Percentiles rank a stretch among this genome's conserved stretches.
Evolutionary conservation across 495 filamentous ascomycete genomes (phyloP).

Genomic region (Bathelium albidoporum): DNA sequence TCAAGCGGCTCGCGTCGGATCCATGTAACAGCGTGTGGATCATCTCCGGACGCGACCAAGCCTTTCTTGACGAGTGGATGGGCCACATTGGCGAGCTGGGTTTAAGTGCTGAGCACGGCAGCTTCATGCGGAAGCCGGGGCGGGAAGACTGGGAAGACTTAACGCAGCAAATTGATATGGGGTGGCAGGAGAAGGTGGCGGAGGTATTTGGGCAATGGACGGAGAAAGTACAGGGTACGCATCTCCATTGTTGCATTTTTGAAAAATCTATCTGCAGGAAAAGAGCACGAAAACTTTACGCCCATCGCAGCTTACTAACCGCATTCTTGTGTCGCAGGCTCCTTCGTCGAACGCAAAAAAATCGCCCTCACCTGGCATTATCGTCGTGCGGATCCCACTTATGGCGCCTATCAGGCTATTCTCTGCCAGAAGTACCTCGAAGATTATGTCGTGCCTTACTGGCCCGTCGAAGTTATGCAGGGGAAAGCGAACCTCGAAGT

Average conservation of each 20-base stretch:
- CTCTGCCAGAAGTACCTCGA: slow-evolving; percentile 71
- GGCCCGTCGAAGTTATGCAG: slow-evolving; percentile 86
- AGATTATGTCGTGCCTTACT: slow-evolving; percentile 58
- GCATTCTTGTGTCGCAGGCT: slow-evolving; percentile 37
- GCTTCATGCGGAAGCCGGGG: slow-evolving; percentile 74
- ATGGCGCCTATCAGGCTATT: slow-evolving; percentile 60
- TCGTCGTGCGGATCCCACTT: slow-evolving; percentile 75
- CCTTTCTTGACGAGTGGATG: slow-evolving; percentile 77
- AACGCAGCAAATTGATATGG: slow-evolving; percentile 72
- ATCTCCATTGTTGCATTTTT: neutral
- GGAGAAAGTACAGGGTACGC: slow-evolving; percentile 63
- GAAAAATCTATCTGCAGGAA: neutral
- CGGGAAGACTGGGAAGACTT: slow-evolving; percentile 72
- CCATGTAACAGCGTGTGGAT: slow-evolving; percentile 89
- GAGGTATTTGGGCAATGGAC: slow-evolving; percentile 76
- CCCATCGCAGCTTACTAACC: neutral
- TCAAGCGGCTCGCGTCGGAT: slow-evolving; percentile 70
- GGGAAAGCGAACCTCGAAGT: slow-evolving; percentile 95
- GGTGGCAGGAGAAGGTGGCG: slow-evolving; percentile 74
- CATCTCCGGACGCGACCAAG: slow-evolving; percentile 84
- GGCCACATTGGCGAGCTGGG: slow-evolving; percentile 77
- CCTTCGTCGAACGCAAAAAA: slow-evolving; percentile 85
- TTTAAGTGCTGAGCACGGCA: slow-evolving; percentile 89
- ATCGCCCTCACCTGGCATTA: slow-evolving; percentile 97
- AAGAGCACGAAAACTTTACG: neutral